Conservation (phyloP, 2,329 filamentous ascomycete species). For the Metarhizium anisopliae region DNA sequence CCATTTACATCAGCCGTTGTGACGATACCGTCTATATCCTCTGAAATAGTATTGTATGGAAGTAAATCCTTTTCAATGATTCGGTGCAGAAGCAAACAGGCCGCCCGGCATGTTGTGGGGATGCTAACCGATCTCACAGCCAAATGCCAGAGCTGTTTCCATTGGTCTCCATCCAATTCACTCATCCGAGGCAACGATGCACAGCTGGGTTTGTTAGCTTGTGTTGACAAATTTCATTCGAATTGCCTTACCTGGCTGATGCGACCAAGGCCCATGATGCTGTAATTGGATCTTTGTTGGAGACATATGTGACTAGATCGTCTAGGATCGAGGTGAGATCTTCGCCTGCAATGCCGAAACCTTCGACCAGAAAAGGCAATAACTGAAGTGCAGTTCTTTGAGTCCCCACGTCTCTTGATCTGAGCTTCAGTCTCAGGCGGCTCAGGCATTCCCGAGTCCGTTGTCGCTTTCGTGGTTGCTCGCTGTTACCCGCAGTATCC, state of each 20-base stretch:
- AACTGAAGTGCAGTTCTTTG: constrained; percentile 47
- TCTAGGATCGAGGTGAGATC: constrained; percentile 48
- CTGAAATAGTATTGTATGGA: constrained; percentile 55
- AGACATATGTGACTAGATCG: constrained; percentile 48
- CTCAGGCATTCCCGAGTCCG: constrained; percentile 32
- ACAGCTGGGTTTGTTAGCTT: constrained; percentile 23
- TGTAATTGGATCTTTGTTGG: constrained; percentile 58
- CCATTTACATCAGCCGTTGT: constrained; percentile 74
- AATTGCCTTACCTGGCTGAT: constrained; percentile 57
- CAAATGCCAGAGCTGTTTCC: constrained; percentile 70
- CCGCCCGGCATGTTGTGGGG: constrained; percentile 62
- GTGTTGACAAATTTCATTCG: neutral
- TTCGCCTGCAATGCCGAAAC: constrained; percentile 35
- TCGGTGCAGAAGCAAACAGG: constrained; percentile 62
- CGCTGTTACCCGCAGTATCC: constrained; percentile 20
- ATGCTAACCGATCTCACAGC: constrained; percentile 63
- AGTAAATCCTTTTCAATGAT: constrained; percentile 61
- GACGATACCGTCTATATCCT: constrained; percentile 64
- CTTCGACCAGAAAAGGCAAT: constrained; percentile 46
- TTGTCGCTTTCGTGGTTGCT: constrained; percentile 44
- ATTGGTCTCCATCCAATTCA: constrained; percentile 36
- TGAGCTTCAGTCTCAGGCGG: constrained; percentile 40
- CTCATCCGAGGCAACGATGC: constrained; percentile 14
- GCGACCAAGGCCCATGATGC: constrained; percentile 79
- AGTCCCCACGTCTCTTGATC: constrained; percentile 31